Percentiles rank a stretch among this genome's conserved stretches.
Evolutionary conservation across 1,284 basidiomycete genomes (phyloP).

Genomic region (Pholiota adiposa): DNA sequence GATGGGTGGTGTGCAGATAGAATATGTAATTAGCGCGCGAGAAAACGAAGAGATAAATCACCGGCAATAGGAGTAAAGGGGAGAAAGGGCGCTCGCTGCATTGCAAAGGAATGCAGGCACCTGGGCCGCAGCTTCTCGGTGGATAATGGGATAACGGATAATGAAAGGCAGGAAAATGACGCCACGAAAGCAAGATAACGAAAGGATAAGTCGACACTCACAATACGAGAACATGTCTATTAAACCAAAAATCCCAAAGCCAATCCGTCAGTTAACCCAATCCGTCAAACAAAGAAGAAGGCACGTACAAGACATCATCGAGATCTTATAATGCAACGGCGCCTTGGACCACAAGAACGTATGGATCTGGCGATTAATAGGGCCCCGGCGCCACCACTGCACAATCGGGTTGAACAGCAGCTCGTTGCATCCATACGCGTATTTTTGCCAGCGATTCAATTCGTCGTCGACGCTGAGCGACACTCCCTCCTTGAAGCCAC

Average conservation of each 20-base stretch:
- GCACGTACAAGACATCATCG: slow-evolving; percentile 71
- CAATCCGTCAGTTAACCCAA: background rate
- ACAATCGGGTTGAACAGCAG: slow-evolving; percentile 71
- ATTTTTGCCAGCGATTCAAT: slow-evolving; percentile 86
- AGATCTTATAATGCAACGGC: slow-evolving; percentile 83
- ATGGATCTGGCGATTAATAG: slow-evolving; percentile 74
- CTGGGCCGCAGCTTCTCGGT: no score
- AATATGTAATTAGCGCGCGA: background rate
- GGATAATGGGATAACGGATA: no score
- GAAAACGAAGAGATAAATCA: background rate
- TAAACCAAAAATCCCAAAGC: slow-evolving; percentile 1
- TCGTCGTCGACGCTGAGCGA: slow-evolving; percentile 82
- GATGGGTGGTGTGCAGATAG: background rate
- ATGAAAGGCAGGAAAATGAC: background rate
- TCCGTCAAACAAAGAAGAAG: background rate
- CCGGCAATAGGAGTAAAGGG: no score
- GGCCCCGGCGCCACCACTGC: slow-evolving; percentile 73
- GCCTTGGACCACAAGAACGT: slow-evolving; percentile 76
- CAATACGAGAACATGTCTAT: slow-evolving; percentile 87
- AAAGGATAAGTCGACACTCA: slow-evolving; percentile 19
- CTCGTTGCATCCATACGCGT: slow-evolving; percentile 45
- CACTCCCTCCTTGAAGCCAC: slow-evolving; percentile 88
- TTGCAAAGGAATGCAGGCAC: no score
- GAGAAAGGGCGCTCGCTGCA: no score
- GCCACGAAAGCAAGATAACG: no score